phyloP scores from a whole-genome alignment of 805 yeast species.

The Candida loeiensis region DNA sequence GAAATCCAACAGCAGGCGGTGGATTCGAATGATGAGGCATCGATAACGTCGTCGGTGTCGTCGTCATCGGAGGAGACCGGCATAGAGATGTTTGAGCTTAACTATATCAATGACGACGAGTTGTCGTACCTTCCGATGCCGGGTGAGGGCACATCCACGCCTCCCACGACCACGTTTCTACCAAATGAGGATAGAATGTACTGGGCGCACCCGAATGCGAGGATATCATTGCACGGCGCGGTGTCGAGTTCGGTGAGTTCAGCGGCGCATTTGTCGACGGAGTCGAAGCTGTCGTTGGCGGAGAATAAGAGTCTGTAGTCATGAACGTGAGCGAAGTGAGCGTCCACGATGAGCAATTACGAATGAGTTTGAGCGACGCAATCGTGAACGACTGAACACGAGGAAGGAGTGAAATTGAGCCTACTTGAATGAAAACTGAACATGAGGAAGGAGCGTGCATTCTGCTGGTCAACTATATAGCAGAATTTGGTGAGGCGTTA shows the following conservation, averaged over 20 bases:
- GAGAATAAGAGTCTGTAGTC: not conserved
- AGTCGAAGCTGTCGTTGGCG: not conserved
- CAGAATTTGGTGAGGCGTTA: no score
- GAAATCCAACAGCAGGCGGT: no score
- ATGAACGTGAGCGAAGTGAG: no score
- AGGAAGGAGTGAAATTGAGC: no score
- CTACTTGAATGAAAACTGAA: no score
- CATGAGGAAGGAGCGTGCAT: no score
- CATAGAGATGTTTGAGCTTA: constrained; percentile 5
- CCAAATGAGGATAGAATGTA: constrained; percentile 35
- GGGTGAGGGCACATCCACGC: constrained; percentile 31
- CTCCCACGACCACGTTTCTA: constrained; percentile 17
- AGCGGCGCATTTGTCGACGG: constrained; percentile 14
- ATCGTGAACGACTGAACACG: no score
- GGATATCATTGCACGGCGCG: constrained; percentile 21
- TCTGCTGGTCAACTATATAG: no score
- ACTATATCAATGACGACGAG: constrained; percentile 18
- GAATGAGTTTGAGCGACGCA: no score
- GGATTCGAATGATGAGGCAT: constrained; percentile 27
- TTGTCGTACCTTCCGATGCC: constrained; percentile 27
- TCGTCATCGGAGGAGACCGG: constrained; percentile 13
- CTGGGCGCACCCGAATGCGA: constrained; percentile 44
- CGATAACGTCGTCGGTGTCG: constrained; percentile 13
- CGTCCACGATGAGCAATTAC: no score
- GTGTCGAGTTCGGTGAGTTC: constrained; percentile 21